Base-by-base conservation (phyloP, 2,329 filamentous ascomycete genomes). In the Cladobotryum mycophilum region DNA sequence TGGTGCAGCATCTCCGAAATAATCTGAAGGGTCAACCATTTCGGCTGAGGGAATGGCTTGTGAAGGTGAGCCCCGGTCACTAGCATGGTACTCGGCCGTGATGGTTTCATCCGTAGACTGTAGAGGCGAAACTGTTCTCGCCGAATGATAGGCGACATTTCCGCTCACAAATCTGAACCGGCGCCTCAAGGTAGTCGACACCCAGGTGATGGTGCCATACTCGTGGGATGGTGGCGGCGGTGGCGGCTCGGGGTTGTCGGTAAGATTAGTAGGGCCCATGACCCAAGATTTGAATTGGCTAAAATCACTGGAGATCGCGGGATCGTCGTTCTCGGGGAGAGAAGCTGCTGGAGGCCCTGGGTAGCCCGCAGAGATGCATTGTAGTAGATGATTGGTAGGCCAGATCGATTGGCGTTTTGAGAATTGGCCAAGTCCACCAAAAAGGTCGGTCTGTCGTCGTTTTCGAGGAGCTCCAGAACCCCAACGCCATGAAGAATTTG, bases 371-470 rank as follows among this genome's bases (percentile, higher is more conserved):
- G 69, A 3, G 85, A 78, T 9, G 76, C 72, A 62, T 92, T 93
- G 30, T 79, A 78, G 63, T 86, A 91, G 0, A 88, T 58, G 7
- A 88, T 75, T 30, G 79, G 75, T 36, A 91, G 66, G 2, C 73
- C 72, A 0, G 76, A 75, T 1, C 76, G 70, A 18, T 68, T 70
- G 43, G 73, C 75, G 57, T 83, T 84, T n/a, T 69, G 65, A 1
- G 73, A 65, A 59, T 85, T 80, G 7, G 73, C 72, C 46, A 88
- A 68, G 60, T 92, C 87, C 34, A 92, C 73, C 40, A 92, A 77
- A 59, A 92, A 89, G 0, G 85, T 88, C 3, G 87, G 88, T 43
- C 88, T 75, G 45, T 85, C 80, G 63, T 93, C 88, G 57, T 86
- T 80, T 61, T 92, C 87, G 38, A 93, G 67, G 37, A 92, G 70